Percentiles rank a stretch among this genome's conserved stretches.
These are phyloP conservation scores for Calycina herbarum DNA, from an alignment of 2,329 filamentous ascomycete species.

Conservation along the genomic window DNA sequence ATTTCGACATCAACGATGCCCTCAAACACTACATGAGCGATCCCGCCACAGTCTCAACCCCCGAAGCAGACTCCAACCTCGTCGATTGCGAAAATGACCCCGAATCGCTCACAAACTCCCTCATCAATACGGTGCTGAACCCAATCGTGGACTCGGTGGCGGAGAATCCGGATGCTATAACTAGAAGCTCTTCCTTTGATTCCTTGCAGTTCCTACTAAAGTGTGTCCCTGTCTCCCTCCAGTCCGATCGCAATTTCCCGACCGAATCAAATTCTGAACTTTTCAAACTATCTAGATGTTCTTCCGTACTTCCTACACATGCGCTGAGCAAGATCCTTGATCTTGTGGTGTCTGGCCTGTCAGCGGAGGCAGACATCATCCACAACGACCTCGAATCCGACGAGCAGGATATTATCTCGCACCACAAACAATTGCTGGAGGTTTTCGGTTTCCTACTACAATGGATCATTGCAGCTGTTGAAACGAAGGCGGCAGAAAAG, in stretches of 20 bases:
- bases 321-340: constrained; percentile 92
- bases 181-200: constrained; percentile 77
- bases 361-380: constrained; percentile 80
- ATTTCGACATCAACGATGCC: constrained; percentile 95
- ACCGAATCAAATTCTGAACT: constrained; percentile 60
- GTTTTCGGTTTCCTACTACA: constrained; percentile 92
- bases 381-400: constrained; percentile 86
- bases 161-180: constrained; percentile 86
- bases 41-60: constrained; percentile 76
- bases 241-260: constrained; percentile 37
- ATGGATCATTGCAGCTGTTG: constrained; percentile 93
- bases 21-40: constrained; percentile 97
- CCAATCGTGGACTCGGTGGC: constrained; percentile 90
- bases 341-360: constrained; percentile 80
- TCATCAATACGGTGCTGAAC: constrained; percentile 85
- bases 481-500: constrained; percentile 91
- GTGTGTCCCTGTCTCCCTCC: constrained; percentile 67
- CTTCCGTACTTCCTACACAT: constrained; percentile 74
- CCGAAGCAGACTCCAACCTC: constrained; percentile 80
- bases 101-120: constrained; percentile 68
- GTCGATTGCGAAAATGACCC: constrained; percentile 92
- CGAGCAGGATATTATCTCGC: constrained; percentile 80
- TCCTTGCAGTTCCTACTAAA: constrained; percentile 95
- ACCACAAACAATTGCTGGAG: constrained; percentile 90
- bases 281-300: constrained; percentile 71